phyloP scores from a whole-genome alignment of 192 early-diverging fungal genomes.

The Jimgerdemannia lactiflua region DNA sequence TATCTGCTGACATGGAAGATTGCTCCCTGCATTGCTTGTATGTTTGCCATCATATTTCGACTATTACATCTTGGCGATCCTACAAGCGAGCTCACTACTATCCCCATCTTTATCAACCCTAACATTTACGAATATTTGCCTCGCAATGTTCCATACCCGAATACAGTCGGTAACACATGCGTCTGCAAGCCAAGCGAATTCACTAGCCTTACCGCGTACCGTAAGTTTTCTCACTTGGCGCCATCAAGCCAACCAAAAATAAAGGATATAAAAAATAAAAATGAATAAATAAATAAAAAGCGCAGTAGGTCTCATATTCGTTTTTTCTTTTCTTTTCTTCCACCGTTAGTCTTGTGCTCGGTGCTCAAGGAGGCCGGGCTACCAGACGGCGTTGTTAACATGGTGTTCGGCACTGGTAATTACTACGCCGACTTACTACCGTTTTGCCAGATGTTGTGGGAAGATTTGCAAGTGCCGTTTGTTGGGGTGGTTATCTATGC shows the following conservation, averaged over 20 bases:
- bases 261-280: too few relatives aligned
- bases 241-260: too few relatives aligned
- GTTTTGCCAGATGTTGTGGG: not conserved
- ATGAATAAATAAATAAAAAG: too few relatives aligned
- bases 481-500: not conserved
- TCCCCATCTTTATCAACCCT: too few relatives aligned
- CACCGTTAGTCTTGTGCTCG: conserved; percentile 47
- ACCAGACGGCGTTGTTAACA: conserved; percentile 72
- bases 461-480: not conserved
- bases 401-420: conserved; percentile 64
- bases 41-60: not conserved
- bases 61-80: too few relatives aligned
- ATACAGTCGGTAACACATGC: conserved; percentile 60
- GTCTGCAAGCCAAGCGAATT: conserved; percentile 74
- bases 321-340: not conserved
- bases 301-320: not conserved
- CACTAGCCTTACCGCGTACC: conserved; percentile 47
- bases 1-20: conserved; percentile 75
- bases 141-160: too few relatives aligned
- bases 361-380: conserved; percentile 66
- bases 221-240: conserved; percentile 7
- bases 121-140: too few relatives aligned
- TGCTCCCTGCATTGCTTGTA: conserved; percentile 61
- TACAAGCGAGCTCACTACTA: too few relatives aligned
- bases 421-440: too few relatives aligned